Percentiles rank a stretch among this genome's conserved stretches.
Evolutionary conservation across 2,329 filamentous ascomycete species (phyloP).

Genomic region (Kalaharituber pfeilii): DNA sequence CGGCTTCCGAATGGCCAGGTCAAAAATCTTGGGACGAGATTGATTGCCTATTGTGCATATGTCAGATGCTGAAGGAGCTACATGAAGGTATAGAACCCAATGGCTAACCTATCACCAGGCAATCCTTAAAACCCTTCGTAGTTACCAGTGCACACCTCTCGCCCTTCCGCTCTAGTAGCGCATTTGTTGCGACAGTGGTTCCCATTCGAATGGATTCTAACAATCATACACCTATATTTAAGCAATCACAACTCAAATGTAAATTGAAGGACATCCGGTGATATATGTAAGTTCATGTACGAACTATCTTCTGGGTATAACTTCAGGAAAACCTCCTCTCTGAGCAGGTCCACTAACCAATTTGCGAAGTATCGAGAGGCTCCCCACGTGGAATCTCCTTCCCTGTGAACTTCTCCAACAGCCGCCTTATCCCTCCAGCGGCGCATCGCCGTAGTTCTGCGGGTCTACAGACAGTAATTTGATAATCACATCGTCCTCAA

Average conservation of each 20-base stretch:
- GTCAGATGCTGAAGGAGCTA: neutral
- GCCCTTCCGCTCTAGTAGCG: constrained; percentile 73
- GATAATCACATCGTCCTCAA: constrained; percentile 60
- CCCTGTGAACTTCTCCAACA: constrained; percentile 60
- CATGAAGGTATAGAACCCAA: neutral
- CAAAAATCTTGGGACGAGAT: constrained; percentile 75
- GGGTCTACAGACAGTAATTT: constrained; percentile 85
- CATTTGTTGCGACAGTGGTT: constrained; percentile 87
- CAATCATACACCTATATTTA: too few species aligned
- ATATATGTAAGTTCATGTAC: neutral
- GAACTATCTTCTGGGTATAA: neutral
- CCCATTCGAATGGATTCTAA: constrained; percentile 80
- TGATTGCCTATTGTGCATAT: constrained; percentile 41
- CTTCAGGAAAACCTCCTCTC: too few species aligned
- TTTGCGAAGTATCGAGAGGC: constrained; percentile 60
- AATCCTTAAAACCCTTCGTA: constrained; percentile 75
- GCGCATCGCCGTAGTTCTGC: constrained; percentile 76
- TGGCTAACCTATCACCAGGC: constrained; percentile 54
- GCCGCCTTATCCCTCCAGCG: constrained; percentile 73
- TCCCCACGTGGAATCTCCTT: constrained; percentile 64
- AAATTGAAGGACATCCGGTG: neutral
- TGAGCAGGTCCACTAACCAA: constrained; percentile 30
- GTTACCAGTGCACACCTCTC: constrained; percentile 77
- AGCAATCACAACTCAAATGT: neutral
- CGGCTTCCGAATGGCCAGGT: constrained; percentile 69